phyloP scores from a whole-genome alignment of 176 grass and related monocot genomes.

The Carex pumila region DNA sequence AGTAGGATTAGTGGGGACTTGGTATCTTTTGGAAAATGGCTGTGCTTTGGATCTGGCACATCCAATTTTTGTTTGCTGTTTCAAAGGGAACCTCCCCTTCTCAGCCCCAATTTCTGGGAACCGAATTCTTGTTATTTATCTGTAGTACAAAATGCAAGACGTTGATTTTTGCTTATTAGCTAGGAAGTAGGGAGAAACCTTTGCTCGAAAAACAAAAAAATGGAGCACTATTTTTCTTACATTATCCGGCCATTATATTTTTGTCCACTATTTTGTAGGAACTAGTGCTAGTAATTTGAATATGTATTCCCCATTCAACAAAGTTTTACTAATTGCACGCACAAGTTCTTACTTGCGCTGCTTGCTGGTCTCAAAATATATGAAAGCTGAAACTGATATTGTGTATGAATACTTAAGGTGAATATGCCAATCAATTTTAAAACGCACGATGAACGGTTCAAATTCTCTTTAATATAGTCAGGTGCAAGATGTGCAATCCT shows the following conservation, averaged over 20 bases:
- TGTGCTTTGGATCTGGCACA: background rate
- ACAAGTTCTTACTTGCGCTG: background rate
- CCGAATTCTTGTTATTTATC: background rate
- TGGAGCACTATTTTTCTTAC: background rate
- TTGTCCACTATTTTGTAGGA: background rate
- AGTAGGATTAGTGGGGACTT: background rate
- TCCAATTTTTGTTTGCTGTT: conserved; percentile 21
- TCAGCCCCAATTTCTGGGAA: background rate
- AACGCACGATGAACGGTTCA: too few relatives aligned
- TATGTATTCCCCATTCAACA: background rate
- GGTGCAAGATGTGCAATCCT: too few relatives aligned
- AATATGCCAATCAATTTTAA: too few relatives aligned
- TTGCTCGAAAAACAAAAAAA: background rate
- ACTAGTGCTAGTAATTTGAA: background rate
- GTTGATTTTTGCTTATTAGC: background rate
- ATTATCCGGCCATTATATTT: background rate
- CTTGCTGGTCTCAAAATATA: too few relatives aligned
- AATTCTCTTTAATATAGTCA: too few relatives aligned
- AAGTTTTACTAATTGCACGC: background rate
- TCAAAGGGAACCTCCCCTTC: background rate
- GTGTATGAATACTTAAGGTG: too few relatives aligned
- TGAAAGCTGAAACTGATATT: background rate
- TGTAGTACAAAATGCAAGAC: conserved; percentile 2
- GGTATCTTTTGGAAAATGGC: background rate
- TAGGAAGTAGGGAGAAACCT: background rate